These are phyloP conservation scores for Amphibolis antarctica DNA, from an alignment of 106 monocot species.

Conservation along the genomic window DNA sequence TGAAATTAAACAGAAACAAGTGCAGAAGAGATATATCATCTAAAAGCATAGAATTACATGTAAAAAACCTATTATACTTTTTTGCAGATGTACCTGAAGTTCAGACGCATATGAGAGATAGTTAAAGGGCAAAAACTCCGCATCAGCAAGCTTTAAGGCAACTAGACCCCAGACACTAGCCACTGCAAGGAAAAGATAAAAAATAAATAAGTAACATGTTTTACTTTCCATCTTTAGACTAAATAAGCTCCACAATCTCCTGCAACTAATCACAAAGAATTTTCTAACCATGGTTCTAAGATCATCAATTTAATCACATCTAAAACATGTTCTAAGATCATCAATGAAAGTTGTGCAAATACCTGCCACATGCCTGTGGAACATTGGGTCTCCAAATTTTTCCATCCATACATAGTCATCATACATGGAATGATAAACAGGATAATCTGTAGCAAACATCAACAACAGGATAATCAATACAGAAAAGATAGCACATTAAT, in stretches of 20 bases:
- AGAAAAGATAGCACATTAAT: no score
- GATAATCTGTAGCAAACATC: constrained; percentile 25
- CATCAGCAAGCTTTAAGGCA: constrained; percentile 60
- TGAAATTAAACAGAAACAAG: no score
- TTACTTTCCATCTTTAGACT: no score
- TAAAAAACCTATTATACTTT: neutral
- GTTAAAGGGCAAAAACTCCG: constrained; percentile 67
- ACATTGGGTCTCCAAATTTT: constrained; percentile 34
- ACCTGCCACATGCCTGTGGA: constrained; percentile 29
- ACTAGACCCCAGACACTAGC: constrained; percentile 64
- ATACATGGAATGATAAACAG: constrained; percentile 38
- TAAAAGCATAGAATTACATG: neutral
- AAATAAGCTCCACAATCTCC: no score
- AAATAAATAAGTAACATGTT: neutral
- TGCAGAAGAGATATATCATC: no score
- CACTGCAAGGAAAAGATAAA: constrained; percentile 16
- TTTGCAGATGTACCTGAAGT: constrained; percentile 36
- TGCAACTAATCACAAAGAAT: no score
- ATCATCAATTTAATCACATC: no score
- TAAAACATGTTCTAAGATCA: neutral
- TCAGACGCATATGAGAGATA: constrained; percentile 48
- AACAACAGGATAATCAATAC: neutral
- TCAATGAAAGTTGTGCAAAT: neutral
- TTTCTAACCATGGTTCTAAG: neutral
- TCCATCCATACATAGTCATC: constrained; percentile 29